A percentile compares a stretch with the other conserved stretches of the same genome.
phyloP scores from a whole-genome alignment of 1,284 basidiomycete genomes.

The Cutaneotrichosporon sp. region DNA sequence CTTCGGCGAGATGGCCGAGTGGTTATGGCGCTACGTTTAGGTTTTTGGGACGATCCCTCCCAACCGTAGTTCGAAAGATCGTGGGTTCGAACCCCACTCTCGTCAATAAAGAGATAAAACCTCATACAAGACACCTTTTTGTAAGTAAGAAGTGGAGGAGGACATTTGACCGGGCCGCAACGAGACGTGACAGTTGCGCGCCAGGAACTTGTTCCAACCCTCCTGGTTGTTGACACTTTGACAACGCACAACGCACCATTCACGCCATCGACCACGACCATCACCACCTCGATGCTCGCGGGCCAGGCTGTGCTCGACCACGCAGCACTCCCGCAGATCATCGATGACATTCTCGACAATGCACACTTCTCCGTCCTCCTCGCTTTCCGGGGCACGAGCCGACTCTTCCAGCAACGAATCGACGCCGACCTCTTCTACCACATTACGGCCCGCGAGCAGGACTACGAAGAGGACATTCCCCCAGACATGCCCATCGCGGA shows the following conservation, averaged over 20 bases:
- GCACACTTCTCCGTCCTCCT: neutral
- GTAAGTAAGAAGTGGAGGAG: too few relatives aligned
- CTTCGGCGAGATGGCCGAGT: too few relatives aligned
- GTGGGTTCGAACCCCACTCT: too few relatives aligned
- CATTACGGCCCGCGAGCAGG: neutral
- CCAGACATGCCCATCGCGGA: constrained; percentile 1
- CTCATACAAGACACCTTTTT: too few relatives aligned
- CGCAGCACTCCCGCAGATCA: neutral
- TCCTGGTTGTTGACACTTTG: too few relatives aligned
- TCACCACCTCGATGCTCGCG: neutral
- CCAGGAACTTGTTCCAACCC: neutral
- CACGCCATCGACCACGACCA: neutral
- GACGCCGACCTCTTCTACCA: constrained; percentile 6
- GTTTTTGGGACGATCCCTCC: too few relatives aligned
- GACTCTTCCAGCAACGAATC: neutral
- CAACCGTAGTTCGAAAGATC: too few relatives aligned
- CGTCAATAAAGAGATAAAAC: too few relatives aligned
- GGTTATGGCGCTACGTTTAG: too few relatives aligned
- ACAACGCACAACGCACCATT: too few relatives aligned
- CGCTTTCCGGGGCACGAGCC: constrained; percentile 2
- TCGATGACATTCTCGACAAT: constrained; percentile 2
- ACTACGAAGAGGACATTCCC: constrained; percentile 2
- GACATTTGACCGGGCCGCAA: too few relatives aligned
- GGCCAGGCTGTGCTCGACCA: constrained; percentile 5
- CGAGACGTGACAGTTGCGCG: too few relatives aligned